Evolutionary conservation across 2,329 filamentous ascomycete genomes (phyloP), one percentile per base, ranked within the genome.

Genomic region (Hysterium pulicare): DNA sequence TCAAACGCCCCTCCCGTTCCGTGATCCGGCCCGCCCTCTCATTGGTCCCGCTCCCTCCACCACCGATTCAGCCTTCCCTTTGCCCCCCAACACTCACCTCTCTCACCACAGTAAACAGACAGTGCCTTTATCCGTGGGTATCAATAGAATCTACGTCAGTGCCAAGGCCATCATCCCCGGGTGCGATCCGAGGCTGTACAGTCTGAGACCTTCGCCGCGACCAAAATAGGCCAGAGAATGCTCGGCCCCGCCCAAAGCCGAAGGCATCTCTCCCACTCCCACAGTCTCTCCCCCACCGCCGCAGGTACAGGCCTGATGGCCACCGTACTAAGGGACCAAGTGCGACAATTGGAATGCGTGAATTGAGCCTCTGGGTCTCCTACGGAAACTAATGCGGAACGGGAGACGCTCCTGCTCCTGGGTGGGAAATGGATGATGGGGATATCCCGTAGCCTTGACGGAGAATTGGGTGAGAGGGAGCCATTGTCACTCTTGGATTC

Each of bases 201-300:
- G 34, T 37, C 17, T 37, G 19, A 37, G 21, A 22, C 34, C n/a
- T 23, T 37, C 34, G 20, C 34, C 34, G n/a, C 24, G 34, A 37
- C 34, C 17, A 24, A 37, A 37, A 37, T 37, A 37, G 34, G 9
- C 19, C 20, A 22, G 13, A 15, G 8, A 16, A 21, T n/a, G 26
- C 37, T 31, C 37, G 37, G 37, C 37, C 37, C 37, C 37, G 37
- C 37, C 15, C 37, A 39, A 38, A 16, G 37, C 37, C 37, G 37
- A 39, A 30, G 16, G 5, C 17, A 6, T 31, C 5, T 17, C 5
- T 11, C 37, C 10, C 32, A 34, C n/a, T 15, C n/a, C 7, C 24
- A 28, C 24, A 28, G n/a, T n/a, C n/a, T n/a, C n/a, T n/a, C n/a
- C n/a, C n/a, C n/a, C n/a, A n/a, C n/a, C n/a, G n/a, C n/a, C n/a